phyloP scores from a whole-genome alignment of 2,329 filamentous ascomycete species.

The Penicillium verrucosum region DNA sequence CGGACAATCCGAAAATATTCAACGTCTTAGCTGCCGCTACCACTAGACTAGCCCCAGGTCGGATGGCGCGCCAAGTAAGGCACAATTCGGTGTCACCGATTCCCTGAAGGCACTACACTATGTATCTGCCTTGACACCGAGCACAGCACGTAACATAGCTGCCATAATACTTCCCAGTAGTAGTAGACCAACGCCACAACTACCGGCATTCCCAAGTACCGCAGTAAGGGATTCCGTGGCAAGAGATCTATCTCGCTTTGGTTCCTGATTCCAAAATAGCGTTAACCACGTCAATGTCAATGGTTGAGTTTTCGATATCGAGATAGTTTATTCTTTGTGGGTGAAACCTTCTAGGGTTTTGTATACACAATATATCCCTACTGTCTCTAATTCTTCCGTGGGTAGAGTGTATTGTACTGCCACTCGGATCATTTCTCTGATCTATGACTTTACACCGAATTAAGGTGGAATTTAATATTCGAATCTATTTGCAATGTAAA shows the following conservation, averaged over 20 bases:
- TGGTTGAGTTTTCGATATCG: too few relatives aligned
- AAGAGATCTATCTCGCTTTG: background rate
- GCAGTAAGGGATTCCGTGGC: background rate
- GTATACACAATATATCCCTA: background rate
- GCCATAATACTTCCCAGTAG: background rate
- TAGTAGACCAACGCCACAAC: background rate
- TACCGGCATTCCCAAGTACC: background rate
- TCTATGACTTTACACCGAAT: background rate
- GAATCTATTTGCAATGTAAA: too few relatives aligned
- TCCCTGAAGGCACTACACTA: background rate
- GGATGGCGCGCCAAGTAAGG: conserved; percentile 40
- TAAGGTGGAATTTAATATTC: background rate
- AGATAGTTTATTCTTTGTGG: too few relatives aligned
- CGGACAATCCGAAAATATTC: conserved; percentile 33
- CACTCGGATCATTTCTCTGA: background rate
- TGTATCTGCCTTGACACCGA: too few relatives aligned
- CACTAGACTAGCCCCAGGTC: conserved; percentile 51
- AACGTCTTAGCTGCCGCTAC: conserved; percentile 12
- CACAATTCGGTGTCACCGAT: conserved; percentile 44
- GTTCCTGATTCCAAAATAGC: background rate
- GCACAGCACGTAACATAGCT: background rate
- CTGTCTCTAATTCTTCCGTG: background rate
- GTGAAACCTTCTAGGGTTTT: background rate
- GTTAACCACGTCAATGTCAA: background rate
- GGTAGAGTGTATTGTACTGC: background rate